Base-by-base conservation (phyloP, 164 flowering plant genomes). In the Macadamia integrifolia region DNA sequence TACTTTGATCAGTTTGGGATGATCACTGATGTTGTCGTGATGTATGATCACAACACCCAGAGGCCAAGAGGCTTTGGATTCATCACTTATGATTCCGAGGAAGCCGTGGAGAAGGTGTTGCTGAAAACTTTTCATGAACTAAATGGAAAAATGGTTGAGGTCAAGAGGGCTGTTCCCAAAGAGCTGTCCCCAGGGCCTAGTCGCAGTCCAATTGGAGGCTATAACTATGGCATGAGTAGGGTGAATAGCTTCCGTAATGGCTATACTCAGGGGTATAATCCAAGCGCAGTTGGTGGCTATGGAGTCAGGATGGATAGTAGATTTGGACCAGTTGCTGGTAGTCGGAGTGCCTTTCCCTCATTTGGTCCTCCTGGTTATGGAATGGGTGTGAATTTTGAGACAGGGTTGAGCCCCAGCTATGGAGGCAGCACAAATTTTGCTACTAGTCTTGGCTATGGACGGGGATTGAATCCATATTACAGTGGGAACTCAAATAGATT, bases 61-160 rank as follows among this genome's bases (percentile, higher is more conserved):
- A 83, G 97, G 82, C 95, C 97, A 40, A 80, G 97, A 78, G 97
- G 97, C 32, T 91, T 91, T 74, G 97, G 97, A 14, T 91, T 91
- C 71, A 89, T 91, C 67, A 91, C 97, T 44, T 91, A 75, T 80
- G 96, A 91, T 74, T 83, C 93, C 15, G 97, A 91, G 72, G 97
- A 91, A 40, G 83, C 93, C 31, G 97, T 89, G 40, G 97, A 91
- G 18, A 87, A 70, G 74, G 95, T 85, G 32, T 69, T 91, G 75
- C 74, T 82, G 64, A 86, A 84, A 71, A 86, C 87, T 12, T 91
- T 87, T 71, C 94, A 91, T 78, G 94, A 91, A 72, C 88, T 91
- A 44, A 87, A 88, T 66, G 92, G 93, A 17, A 90, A 90, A 79
- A 84, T 87, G 92, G 97, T 90, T 61, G 97, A 90, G 86, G 97